Base-by-base conservation (phyloP, 75 land plant species). In the Picea sitchensis region DNA sequence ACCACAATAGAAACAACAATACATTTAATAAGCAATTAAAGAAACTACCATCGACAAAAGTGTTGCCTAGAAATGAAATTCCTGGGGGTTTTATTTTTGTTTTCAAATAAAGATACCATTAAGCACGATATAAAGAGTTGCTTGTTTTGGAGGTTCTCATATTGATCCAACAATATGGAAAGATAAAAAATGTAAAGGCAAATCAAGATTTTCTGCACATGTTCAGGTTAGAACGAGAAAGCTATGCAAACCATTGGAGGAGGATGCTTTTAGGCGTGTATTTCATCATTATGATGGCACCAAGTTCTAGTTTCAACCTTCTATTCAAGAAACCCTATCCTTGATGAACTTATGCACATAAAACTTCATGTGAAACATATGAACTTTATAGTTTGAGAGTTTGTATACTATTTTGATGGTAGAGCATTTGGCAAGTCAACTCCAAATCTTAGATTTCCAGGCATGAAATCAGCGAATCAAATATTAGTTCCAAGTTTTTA, bases 151-250 rank as follows among this genome's bases (percentile, higher is more conserved):
- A 60, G 95, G 95, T 14, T 92, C 94, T 2, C 92, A 93, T 64
- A 93, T 93, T 77, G 95, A 92, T 83, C 95, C 95, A 63, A 90
- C 94, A 14, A 92, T 94, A 13, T 93, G 94, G 95, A 94, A 93
- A 81, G 94, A 93, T 57, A 92, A 93, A 58, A 93, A 93, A 69
- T 90, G 90, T 73, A 95, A 88, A 72, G 95, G 94, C 15, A 92
- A 93, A 65, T 90, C 94, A 26, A 84, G 95, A 69, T 93, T 93
- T 84, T 94, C 94, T 79, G 95, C 94, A 59, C 73, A 95, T 93
- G 99, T 95, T 57, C 89, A 94, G 65, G 91, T 90, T 72, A 89
- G 96, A 32, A 78, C 92, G 6, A 91, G 98, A 77, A 96, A 90
- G 80, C 82, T 89, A 15, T 95, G 84, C 79, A 89, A 89, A 30